Conservation (phyloP, 306 rosid species). For the Vigna trinervia region DNA sequence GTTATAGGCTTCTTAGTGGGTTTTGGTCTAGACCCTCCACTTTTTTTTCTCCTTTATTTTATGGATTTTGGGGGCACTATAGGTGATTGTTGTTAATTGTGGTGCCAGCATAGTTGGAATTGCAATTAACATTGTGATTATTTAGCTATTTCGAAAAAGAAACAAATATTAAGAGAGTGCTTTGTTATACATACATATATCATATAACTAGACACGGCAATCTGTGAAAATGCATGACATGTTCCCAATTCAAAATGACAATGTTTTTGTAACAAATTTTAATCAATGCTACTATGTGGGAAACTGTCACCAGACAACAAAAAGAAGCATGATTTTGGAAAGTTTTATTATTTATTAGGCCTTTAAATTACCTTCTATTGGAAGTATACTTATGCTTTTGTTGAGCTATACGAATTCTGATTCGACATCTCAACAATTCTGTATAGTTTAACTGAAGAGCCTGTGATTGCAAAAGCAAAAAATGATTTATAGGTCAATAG, state of each 20-base stretch:
- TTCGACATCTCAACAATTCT: conserved; percentile 35
- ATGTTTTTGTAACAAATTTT: neutral
- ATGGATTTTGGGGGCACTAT: no score
- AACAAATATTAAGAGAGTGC: no score
- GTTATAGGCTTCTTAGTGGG: no score
- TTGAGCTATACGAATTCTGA: conserved; percentile 32
- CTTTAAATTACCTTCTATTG: conserved; percentile 47
- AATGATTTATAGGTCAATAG: neutral
- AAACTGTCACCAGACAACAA: neutral
- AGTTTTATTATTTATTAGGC: neutral
- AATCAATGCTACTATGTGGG: neutral
- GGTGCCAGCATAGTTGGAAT: no score
- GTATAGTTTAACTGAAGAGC: conserved; percentile 47
- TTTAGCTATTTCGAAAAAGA: no score
- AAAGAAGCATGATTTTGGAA: neutral
- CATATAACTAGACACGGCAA: no score
- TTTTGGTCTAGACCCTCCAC: no score
- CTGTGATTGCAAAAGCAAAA: conserved; percentile 37
- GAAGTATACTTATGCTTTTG: conserved; percentile 29
- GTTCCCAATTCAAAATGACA: neutral
- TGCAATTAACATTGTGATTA: no score
- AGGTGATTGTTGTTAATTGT: no score
- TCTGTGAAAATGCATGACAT: no score
- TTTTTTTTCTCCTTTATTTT: no score
- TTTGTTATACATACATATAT: no score